Evolutionary conservation across 805 yeast genomes (phyloP).

Genomic region (Nakazawaea ishiwadae): DNA sequence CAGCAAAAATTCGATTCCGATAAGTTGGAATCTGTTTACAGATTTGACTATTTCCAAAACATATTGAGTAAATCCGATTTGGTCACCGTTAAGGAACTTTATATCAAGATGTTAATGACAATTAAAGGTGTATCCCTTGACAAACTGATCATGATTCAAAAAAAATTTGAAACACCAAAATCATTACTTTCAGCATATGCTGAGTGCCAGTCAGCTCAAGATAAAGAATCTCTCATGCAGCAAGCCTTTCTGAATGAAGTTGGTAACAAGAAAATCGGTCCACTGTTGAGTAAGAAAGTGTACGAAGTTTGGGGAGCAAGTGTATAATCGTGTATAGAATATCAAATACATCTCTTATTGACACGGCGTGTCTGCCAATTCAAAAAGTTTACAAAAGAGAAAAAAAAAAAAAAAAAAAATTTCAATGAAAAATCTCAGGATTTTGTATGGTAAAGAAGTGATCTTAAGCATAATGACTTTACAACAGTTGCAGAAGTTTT

Average conservation of each 20-base stretch:
- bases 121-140: constrained; percentile 79
- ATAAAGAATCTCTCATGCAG: constrained; percentile 27
- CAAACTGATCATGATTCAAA: constrained; percentile 77
- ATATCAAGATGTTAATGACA: constrained; percentile 70
- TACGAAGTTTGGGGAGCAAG: constrained; percentile 54
- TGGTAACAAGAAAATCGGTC: constrained; percentile 49
- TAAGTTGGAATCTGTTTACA: constrained; percentile 36
- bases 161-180: constrained; percentile 64
- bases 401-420: no score
- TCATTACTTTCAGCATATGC: constrained; percentile 47
- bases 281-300: constrained; percentile 44
- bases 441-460: no score
- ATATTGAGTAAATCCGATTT: constrained; percentile 65
- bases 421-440: no score
- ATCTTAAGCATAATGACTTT: no score
- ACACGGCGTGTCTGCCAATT: constrained; percentile 7
- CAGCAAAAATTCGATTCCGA: constrained; percentile 31
- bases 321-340: constrained; percentile 1
- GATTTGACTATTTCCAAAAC: constrained; percentile 54
- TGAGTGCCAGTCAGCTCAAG: constrained; percentile 18
- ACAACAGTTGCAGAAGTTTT: no score
- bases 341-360: constrained; percentile 1
- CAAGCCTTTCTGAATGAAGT: constrained; percentile 35
- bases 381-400: no score
- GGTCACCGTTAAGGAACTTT: constrained; percentile 72